Percentiles rank a stretch among this genome's conserved stretches.
Conservation (phyloP, 768 basidiomycete species). For the Vararia minispora region DNA sequence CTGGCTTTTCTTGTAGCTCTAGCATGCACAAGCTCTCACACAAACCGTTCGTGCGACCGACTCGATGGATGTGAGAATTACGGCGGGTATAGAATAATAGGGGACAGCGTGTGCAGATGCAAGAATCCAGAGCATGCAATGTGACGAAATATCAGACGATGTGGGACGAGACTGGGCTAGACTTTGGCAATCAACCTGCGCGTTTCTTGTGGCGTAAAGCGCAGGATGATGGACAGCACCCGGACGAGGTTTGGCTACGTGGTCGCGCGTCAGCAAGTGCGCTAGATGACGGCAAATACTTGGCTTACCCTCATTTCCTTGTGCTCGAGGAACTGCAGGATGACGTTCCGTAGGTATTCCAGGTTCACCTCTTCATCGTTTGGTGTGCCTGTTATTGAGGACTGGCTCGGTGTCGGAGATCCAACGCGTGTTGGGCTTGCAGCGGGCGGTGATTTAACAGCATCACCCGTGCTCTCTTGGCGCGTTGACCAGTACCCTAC, state of each 20-base stretch:
- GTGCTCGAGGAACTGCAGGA: slow-evolving; percentile 95
- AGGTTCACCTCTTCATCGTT: slow-evolving; percentile 91
- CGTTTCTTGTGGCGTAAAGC: slow-evolving; percentile 93
- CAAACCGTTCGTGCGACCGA: too few relatives aligned
- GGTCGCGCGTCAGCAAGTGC: slow-evolving; percentile 5
- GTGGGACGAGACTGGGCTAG: too few relatives aligned
- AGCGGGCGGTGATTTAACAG: slow-evolving; percentile 23
- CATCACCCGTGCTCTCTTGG: slow-evolving; percentile 18
- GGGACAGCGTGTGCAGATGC: too few relatives aligned
- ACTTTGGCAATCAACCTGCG: slow-evolving; percentile 84
- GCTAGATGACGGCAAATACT: neutral
- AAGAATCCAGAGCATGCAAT: too few relatives aligned
- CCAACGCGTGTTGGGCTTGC: slow-evolving; percentile 27
- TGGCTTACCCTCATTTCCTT: slow-evolving; percentile 90
- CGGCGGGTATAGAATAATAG: too few relatives aligned
- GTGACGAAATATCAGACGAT: too few relatives aligned
- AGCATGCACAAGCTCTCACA: too few relatives aligned
- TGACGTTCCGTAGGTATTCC: slow-evolving; percentile 93
- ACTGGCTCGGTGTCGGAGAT: slow-evolving; percentile 21
- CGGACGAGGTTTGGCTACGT: slow-evolving; percentile 76
- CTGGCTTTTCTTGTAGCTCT: too few relatives aligned
- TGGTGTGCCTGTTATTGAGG: slow-evolving; percentile 26
- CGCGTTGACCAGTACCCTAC: slow-evolving; percentile 81
- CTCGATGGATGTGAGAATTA: too few relatives aligned
- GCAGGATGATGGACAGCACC: slow-evolving; percentile 85